Conservation (phyloP, 2,329 filamentous ascomycete species). For the Penicillium concentricum region DNA sequence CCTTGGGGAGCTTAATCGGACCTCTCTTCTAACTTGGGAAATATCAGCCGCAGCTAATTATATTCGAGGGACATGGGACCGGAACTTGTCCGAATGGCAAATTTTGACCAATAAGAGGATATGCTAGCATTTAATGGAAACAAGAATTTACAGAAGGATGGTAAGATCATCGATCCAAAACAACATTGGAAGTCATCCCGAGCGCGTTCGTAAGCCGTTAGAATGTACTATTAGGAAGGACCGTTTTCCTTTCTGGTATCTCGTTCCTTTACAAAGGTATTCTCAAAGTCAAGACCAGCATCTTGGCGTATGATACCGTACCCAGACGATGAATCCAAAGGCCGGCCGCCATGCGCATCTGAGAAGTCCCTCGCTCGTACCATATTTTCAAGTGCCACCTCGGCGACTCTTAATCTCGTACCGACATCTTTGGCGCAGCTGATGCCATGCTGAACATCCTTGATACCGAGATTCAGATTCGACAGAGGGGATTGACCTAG, state of each 20-base stretch:
- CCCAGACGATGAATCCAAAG: slow-evolving; percentile 52
- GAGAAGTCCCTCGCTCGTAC: slow-evolving; percentile 44
- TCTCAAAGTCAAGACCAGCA: slow-evolving; percentile 49
- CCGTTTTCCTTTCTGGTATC: background rate
- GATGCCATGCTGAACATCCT: slow-evolving; percentile 52
- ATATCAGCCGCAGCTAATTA: background rate
- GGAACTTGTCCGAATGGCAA: background rate
- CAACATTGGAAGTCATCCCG: background rate
- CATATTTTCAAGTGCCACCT: slow-evolving; percentile 47
- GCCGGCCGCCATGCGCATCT: slow-evolving; percentile 31
- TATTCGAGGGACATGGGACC: background rate
- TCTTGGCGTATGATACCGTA: slow-evolving; percentile 49
- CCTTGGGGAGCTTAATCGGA: background rate
- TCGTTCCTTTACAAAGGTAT: slow-evolving; percentile 29
- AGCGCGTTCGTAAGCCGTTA: background rate
- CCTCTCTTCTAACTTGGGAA: background rate
- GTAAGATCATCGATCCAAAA: background rate
- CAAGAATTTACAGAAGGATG: background rate
- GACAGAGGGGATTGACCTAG: slow-evolving; percentile 42
- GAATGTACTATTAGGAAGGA: background rate
- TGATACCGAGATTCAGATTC: slow-evolving; percentile 52
- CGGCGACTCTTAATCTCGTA: slow-evolving; percentile 42
- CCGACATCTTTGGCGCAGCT: slow-evolving; percentile 43
- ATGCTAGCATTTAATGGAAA: background rate
- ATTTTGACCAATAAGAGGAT: background rate